phyloP scores from a whole-genome alignment of 768 basidiomycete species.

The Daedalea quercina region DNA sequence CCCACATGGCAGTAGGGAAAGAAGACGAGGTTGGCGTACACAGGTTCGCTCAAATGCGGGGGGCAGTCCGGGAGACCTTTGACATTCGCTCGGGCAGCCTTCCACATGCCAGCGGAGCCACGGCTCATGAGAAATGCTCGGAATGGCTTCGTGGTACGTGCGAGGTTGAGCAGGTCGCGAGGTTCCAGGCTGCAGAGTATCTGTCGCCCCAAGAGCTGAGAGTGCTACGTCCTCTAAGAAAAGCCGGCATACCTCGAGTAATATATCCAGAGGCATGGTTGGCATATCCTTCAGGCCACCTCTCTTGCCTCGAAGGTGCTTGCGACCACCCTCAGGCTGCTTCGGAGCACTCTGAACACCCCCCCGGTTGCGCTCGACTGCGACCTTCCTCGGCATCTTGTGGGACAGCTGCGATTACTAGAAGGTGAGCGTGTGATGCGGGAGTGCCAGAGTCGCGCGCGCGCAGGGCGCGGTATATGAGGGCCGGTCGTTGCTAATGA shows the following conservation, averaged over 20 bases:
- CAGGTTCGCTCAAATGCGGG: constrained; percentile 9
- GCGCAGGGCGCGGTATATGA: no score
- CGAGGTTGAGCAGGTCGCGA: constrained; percentile 12
- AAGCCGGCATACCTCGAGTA: constrained; percentile 4
- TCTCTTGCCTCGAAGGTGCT: constrained; percentile 5
- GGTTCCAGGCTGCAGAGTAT: constrained; percentile 11
- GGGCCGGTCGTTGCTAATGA: no score
- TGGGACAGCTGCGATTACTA: no score
- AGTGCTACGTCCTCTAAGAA: background rate
- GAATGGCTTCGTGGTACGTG: constrained; percentile 9
- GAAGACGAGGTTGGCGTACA: constrained; percentile 14
- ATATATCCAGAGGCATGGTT: constrained; percentile 9
- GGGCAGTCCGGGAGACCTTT: constrained; percentile 12
- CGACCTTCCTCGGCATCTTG: no score
- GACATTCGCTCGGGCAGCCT: constrained; percentile 5
- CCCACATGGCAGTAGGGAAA: constrained; percentile 12
- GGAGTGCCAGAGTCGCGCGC: no score
- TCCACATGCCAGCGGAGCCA: constrained; percentile 7
- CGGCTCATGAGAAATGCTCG: constrained; percentile 11
- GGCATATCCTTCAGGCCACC: constrained; percentile 12
- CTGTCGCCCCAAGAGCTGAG: constrained; percentile 1
- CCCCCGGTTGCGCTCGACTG: no score
- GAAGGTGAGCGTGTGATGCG: no score
- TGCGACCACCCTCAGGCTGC: background rate
- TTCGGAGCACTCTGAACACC: no score